Conservation (phyloP, 202 grass and related monocot species). For the Setaria italica region DNA sequence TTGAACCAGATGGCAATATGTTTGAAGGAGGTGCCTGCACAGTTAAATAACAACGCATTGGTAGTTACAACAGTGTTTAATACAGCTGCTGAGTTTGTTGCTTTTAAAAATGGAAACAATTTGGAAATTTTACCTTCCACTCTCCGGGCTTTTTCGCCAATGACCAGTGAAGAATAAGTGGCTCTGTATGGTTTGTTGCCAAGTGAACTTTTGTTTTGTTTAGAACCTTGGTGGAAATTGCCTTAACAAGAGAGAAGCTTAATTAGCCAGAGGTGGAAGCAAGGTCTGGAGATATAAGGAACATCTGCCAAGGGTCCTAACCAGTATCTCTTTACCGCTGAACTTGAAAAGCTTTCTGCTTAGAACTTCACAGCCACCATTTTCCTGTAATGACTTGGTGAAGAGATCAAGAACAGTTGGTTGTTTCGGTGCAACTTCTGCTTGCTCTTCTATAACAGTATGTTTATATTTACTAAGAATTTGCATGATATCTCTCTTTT, state of each 20-base stretch:
- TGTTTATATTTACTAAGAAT: slow-evolving; percentile 76
- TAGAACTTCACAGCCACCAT: slow-evolving; percentile 55
- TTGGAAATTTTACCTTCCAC: slow-evolving; percentile 66
- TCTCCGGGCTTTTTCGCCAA: slow-evolving; percentile 66
- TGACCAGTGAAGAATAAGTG: slow-evolving; percentile 94
- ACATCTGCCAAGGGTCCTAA: slow-evolving; percentile 58
- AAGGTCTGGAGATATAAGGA: slow-evolving; percentile 38
- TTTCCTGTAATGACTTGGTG: slow-evolving; percentile 59
- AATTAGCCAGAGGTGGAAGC: slow-evolving; percentile 46
- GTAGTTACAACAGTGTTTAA: slow-evolving; percentile 24
- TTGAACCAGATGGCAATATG: slow-evolving; percentile 72
- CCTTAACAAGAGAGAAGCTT: slow-evolving; percentile 61
- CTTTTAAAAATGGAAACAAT: slow-evolving; percentile 21
- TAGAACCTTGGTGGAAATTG: slow-evolving; percentile 58
- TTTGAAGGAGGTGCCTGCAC: slow-evolving; percentile 76
- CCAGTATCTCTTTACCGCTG: slow-evolving; percentile 75
- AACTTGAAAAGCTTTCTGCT: slow-evolving; percentile 84
- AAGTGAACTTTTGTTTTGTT: slow-evolving; percentile 80
- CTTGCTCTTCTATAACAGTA: slow-evolving; percentile 50
- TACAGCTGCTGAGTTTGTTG: slow-evolving; percentile 12
- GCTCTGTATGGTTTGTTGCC: slow-evolving; percentile 66
- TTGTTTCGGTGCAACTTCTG: slow-evolving; percentile 44
- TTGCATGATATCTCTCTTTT: slow-evolving; percentile 69
- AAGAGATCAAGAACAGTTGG: slow-evolving; percentile 78
- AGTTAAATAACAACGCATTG: slow-evolving; percentile 39